Evolutionary conservation across 2,329 filamentous ascomycete genomes (phyloP), one percentile per base, ranked within the genome.

Genomic region (Ilyonectria sp.): DNA sequence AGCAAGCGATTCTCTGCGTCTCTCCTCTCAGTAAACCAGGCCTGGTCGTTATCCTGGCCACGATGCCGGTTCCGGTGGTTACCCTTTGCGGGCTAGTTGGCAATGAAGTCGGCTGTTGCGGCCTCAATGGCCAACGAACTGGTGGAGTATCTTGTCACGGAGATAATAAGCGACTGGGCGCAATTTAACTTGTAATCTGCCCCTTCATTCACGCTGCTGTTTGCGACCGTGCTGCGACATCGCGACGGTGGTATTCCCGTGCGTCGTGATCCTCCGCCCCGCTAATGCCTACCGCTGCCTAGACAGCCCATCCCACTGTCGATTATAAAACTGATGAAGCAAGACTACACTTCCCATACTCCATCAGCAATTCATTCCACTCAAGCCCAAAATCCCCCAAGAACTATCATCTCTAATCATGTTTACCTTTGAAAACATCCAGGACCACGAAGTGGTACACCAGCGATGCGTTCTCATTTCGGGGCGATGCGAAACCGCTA

Each of bases 391-490:
- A 43, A 17, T n/a, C 8, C 4, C 8, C 4, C 26, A 26, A 43
- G 5, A 43, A 8, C 17, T 8, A 43, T n/a, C 40, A 43, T 8
- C 17, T 8, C 6, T 2, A 43, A n/a, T n/a, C 40, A 69, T 65
- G 35, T 60, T 74, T 26, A 60, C 47, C 4, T 55, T 74, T 23
- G 44, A 70, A 37, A 73, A 74, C 55, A 64, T 73, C 26, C 4
- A 63, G 7, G 64, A 69, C n/a, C 65, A 66, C 21, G 68, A 72
- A 57, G 60, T 46, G 21, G 69, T 72, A 13, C 57, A 71, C 23
- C 70, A 72, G 19, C 63, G 70, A 47, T 67, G 65, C 17, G 43
- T 72, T 3, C 70, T 72, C 29, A 54, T 72, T 15, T 50, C 65
- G 29, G 68, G 70, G 3, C 57, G 35, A 43, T 71, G 68, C 55